Evolutionary conservation across 352 stramenopile species (phyloP).

Genomic region (Globisporangium sylvaticum): DNA sequence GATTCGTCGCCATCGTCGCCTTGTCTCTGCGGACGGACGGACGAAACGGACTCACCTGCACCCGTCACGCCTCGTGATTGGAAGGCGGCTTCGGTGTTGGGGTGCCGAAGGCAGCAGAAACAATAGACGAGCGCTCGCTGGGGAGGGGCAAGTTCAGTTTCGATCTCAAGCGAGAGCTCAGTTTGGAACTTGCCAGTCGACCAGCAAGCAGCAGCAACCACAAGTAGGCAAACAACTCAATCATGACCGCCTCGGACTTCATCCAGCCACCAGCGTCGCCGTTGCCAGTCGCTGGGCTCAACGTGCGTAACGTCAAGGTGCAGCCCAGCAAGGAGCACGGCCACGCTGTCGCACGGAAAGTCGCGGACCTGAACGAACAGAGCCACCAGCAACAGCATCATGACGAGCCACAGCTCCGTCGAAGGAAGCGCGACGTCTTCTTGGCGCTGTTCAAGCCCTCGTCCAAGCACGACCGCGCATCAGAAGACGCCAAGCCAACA

Average conservation of each 20-base stretch:
- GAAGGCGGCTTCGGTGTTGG: not conserved
- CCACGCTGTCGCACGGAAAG: not conserved
- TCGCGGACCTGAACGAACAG: not conserved
- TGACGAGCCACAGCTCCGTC: not conserved
- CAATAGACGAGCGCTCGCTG: not conserved
- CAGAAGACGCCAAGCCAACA: not conserved
- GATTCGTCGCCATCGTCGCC: not conserved
- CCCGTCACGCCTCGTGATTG: not conserved
- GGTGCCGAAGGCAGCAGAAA: not conserved
- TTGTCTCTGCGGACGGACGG: not conserved
- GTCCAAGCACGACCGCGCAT: not conserved
- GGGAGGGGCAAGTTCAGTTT: not conserved
- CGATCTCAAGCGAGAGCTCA: not conserved
- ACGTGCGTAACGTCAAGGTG: not conserved
- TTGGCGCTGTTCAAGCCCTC: constrained; percentile 13
- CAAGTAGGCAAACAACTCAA: not conserved
- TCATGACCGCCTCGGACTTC: constrained; percentile 11
- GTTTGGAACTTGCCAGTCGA: not conserved
- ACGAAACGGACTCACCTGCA: not conserved
- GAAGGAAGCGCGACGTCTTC: constrained; percentile 14
- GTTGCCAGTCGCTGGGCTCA: not conserved
- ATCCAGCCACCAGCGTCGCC: not conserved
- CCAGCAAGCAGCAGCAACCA: not conserved
- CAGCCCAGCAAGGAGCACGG: constrained; percentile 4
- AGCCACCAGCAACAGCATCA: not conserved